Conservation (phyloP, 1,139 yeast genomes). For the Candida anutae region DNA sequence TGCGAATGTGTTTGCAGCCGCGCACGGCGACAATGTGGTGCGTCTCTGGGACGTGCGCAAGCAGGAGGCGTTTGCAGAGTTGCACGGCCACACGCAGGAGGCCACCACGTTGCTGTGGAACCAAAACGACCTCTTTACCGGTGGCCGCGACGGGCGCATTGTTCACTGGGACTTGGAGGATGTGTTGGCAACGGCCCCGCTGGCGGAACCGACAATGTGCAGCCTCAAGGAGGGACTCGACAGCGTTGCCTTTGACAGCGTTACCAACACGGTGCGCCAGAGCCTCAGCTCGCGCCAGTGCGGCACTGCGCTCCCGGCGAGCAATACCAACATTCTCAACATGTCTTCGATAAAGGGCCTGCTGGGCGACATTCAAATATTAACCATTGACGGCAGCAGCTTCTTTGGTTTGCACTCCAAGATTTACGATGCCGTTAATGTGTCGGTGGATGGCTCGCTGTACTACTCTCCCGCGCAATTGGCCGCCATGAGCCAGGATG, state of each 20-base stretch:
- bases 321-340: slow-evolving; percentile 41
- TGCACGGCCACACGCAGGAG: slow-evolving; percentile 49
- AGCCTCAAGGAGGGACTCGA: slow-evolving; percentile 41
- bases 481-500: too few species aligned
- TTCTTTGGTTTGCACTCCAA: slow-evolving; percentile 49
- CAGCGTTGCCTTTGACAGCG: slow-evolving; percentile 31
- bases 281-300: slow-evolving; percentile 42
- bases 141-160: slow-evolving; percentile 65
- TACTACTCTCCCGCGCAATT: too few species aligned
- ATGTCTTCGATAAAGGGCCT: slow-evolving; percentile 28
- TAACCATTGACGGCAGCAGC: slow-evolving; percentile 48
- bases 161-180: slow-evolving; percentile 59
- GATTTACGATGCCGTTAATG: slow-evolving; percentile 27
- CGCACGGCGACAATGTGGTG: slow-evolving; percentile 52
- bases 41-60: slow-evolving; percentile 73
- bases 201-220: slow-evolving; percentile 15
- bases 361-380: slow-evolving; percentile 27
- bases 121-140: slow-evolving; percentile 50
- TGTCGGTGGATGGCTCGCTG: slow-evolving; percentile 14
- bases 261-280: slow-evolving; percentile 22
- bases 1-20: slow-evolving; percentile 58
- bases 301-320: slow-evolving; percentile 55
- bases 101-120: slow-evolving; percentile 61
- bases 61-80: slow-evolving; percentile 43
- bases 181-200: slow-evolving; percentile 13